Base-by-base conservation (phyloP, 805 yeast genomes). In the Kuraishia ogatae region DNA sequence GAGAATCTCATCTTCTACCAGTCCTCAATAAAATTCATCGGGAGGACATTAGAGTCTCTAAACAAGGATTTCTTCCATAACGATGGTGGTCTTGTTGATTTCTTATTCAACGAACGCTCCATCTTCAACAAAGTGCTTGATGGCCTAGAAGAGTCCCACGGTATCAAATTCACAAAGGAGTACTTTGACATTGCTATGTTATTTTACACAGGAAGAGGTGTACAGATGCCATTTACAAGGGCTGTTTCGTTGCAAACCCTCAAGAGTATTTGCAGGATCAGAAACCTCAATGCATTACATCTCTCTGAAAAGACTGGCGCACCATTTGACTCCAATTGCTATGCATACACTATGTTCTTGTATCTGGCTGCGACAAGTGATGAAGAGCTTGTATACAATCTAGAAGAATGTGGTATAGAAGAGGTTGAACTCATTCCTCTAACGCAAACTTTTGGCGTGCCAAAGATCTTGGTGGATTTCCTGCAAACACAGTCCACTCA, bases 191-290 rank as follows among this genome's bases (percentile, higher is more conserved):
- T 75, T 28, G 72, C 81, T 20, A 64, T 85, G 39, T 65, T 81
- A 29, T 71, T 73, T 50, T 62, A 78, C 21, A 67, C 81, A 20
- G 71, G 80, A 2, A 83, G 79, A 62, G 93, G 92, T 0, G 66
- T 85, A 48, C 77, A 79, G 43, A 67, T 81, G 8, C 82, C 89
- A 7, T 82, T 79, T 55, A 73, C 84, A 21, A 79, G 77, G 56
- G 76, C 74, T 10, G 69, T 75, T 2, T 78, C 88, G 0, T 62
- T 80, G 39, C 70, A 68, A 1, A 71, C 80, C 23, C 62, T 85
- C 60, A 72, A 71, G 52, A 62, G 67, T 0, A 65, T 81, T 23
- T 76, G 81, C 62, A 68, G 69, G 22, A 67, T 74, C 20, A 69
- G 84, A 58, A 75, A 71, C 56, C 62, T 60, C 29, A 77, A 75